Evolutionary conservation across 495 filamentous ascomycete genomes (phyloP).

Genomic region (Hypoxylon perforatum): DNA sequence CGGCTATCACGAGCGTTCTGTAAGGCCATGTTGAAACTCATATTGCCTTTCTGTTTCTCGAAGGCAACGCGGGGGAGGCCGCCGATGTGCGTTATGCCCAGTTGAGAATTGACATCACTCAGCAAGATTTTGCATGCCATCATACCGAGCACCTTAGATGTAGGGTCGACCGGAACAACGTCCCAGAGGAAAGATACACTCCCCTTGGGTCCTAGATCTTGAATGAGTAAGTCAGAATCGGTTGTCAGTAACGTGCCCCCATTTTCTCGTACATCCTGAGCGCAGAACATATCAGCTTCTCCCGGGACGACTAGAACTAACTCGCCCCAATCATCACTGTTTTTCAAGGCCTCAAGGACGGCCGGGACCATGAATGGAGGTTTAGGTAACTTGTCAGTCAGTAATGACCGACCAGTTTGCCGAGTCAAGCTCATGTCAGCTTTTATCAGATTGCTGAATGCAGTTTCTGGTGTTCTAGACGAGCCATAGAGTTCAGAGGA

Average conservation of each 20-base stretch:
- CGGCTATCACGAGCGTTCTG: constrained; percentile 19
- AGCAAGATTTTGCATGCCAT: constrained; percentile 31
- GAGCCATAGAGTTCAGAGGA: constrained; percentile 45
- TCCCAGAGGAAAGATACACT: constrained; percentile 70
- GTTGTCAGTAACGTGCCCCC: constrained; percentile 69
- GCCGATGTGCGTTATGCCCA: constrained; percentile 29
- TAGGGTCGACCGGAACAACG: constrained; percentile 36
- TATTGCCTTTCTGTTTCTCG: constrained; percentile 18
- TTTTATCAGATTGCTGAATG: constrained; percentile 19
- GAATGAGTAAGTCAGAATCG: constrained; percentile 80
- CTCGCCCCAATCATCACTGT: constrained; percentile 55
- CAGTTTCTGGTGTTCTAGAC: constrained; percentile 13
- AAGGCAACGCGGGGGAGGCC: constrained; percentile 43
- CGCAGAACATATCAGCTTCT: constrained; percentile 79
- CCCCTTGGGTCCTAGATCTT: constrained; percentile 69
- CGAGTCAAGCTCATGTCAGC: constrained; percentile 13
- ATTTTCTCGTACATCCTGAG: constrained; percentile 59
- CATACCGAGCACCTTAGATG: constrained; percentile 15
- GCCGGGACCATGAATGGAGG: constrained; percentile 75
- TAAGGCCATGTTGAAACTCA: constrained; percentile 27
- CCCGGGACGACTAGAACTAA: constrained; percentile 70
- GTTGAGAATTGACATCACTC: constrained; percentile 40
- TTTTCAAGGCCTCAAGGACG: constrained; percentile 69
- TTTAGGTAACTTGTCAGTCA: constrained; percentile 57
- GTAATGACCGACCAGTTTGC: neutral